Conservation (phyloP, 305 asterid genomes). For the Euphrasia arctica region DNA sequence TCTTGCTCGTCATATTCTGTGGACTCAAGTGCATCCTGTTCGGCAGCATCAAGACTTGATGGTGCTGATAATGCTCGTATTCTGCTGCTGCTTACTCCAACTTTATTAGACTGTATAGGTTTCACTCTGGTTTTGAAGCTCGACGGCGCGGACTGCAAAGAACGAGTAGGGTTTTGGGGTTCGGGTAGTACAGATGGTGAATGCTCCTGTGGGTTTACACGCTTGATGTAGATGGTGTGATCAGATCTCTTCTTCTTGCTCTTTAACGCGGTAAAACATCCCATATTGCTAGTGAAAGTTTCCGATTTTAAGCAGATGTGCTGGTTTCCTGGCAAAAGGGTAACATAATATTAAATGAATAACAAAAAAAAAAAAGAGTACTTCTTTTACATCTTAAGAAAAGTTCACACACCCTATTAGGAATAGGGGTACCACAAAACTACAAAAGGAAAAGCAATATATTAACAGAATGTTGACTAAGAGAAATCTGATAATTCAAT, state of each 20-base stretch:
- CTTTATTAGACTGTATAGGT: conserved; percentile 45
- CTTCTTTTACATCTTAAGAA: too few species aligned
- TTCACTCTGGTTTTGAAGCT: conserved; percentile 80
- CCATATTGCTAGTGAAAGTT: conserved; percentile 50
- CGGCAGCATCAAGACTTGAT: conserved; percentile 71
- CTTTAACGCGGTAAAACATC: conserved; percentile 79
- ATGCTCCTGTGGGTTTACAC: conserved; percentile 60
- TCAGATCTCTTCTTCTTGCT: conserved; percentile 73
- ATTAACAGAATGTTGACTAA: background rate
- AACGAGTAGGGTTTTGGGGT: conserved; percentile 59
- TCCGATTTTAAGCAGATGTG: conserved; percentile 25
- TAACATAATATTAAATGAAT: background rate
- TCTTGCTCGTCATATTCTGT: conserved; percentile 72
- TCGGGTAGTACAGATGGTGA: conserved; percentile 78
- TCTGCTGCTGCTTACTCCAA: conserved; percentile 46
- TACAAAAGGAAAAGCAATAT: background rate
- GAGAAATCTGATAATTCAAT: background rate
- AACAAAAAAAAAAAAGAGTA: background rate
- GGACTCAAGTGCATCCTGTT: conserved; percentile 54
- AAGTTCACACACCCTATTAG: background rate
- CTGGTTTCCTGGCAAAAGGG: conserved; percentile 31
- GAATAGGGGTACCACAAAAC: background rate
- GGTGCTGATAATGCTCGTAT: conserved; percentile 86
- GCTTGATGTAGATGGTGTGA: conserved; percentile 43
- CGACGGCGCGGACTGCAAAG: conserved; percentile 91